phyloP scores from a whole-genome alignment of 139 green algal genomes.

The Mesotaenium endlicherianum region DNA sequence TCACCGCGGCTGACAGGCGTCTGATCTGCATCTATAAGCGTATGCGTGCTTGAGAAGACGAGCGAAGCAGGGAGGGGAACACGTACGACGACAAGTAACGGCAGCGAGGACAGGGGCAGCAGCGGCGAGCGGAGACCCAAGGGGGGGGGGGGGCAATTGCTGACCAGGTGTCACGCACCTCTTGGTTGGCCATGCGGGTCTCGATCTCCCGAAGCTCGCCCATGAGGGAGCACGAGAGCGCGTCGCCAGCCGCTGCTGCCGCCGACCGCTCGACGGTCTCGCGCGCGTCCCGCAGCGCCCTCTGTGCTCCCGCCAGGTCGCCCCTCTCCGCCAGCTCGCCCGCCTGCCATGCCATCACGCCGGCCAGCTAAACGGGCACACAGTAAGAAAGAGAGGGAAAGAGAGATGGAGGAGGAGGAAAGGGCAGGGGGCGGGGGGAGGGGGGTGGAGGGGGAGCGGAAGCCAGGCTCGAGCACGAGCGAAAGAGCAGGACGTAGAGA shows the following conservation, averaged over 20 bases:
- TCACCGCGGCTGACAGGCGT: no score
- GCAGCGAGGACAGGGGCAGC: no score
- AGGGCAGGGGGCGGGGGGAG: neutral
- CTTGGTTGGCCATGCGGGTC: conserved; percentile 17
- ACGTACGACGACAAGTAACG: no score
- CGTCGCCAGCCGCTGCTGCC: neutral
- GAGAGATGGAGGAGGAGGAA: neutral
- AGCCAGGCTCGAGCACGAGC: neutral
- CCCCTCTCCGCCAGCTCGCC: conserved; percentile 4
- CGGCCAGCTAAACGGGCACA: neutral
- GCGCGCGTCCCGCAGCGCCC: neutral
- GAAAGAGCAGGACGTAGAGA: neutral
- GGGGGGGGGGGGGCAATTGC: neutral
- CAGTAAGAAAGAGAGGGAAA: neutral
- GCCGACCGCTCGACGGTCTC: neutral
- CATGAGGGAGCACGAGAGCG: neutral
- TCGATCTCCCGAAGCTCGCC: conserved; percentile 17
- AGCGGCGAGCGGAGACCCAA: no score
- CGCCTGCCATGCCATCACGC: neutral
- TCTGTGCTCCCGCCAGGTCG: conserved; percentile 8
- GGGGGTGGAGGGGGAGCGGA: neutral
- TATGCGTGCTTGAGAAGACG: no score
- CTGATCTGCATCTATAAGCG: no score
- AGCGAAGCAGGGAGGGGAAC: no score
- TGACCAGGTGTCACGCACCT: neutral